A percentile compares a stretch with the other conserved stretches of the same genome.
Evolutionary conservation across 225 moss, liverwort and hornwort species (phyloP).

Genomic region (Antitrichia curtipendula): DNA sequence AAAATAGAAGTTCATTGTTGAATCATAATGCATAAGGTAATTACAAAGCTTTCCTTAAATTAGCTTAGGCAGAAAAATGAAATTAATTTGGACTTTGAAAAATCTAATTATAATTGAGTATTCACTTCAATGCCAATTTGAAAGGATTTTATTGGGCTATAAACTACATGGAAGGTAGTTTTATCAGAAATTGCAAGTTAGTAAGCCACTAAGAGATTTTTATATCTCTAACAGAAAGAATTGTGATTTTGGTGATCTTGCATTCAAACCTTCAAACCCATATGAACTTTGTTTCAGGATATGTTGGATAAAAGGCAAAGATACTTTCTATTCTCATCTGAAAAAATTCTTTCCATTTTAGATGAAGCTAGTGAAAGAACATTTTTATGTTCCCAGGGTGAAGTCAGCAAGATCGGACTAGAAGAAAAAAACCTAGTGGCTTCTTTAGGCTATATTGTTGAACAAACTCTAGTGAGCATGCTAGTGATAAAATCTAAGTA

Average conservation of each 20-base stretch:
- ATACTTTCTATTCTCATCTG: slow-evolving; percentile 11
- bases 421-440: slow-evolving; percentile 70
- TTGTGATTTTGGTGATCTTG: not conserved
- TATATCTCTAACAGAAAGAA: not conserved
- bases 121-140: not conserved
- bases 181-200: not conserved
- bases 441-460: slow-evolving; percentile 59
- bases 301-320: slow-evolving; percentile 28
- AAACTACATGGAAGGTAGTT: not conserved
- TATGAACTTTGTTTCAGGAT: slow-evolving; percentile 18
- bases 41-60: fast-evolving
- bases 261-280: not conserved
- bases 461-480: slow-evolving; percentile 44
- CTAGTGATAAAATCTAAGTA: not conserved
- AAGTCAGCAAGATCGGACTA: slow-evolving; percentile 48
- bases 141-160: not conserved
- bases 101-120: not conserved
- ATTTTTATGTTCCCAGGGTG: slow-evolving; percentile 48
- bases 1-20: not conserved
- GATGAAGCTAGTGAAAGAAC: slow-evolving; percentile 83
- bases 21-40: not conserved
- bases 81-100: not conserved
- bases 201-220: fast-evolving
- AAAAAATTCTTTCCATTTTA: slow-evolving; percentile 42
- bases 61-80: not conserved